Evolutionary conservation across 148 eudicot genomes (phyloP), one percentile per base, ranked within the genome.

Genomic region (Arctostaphylos glauca): DNA sequence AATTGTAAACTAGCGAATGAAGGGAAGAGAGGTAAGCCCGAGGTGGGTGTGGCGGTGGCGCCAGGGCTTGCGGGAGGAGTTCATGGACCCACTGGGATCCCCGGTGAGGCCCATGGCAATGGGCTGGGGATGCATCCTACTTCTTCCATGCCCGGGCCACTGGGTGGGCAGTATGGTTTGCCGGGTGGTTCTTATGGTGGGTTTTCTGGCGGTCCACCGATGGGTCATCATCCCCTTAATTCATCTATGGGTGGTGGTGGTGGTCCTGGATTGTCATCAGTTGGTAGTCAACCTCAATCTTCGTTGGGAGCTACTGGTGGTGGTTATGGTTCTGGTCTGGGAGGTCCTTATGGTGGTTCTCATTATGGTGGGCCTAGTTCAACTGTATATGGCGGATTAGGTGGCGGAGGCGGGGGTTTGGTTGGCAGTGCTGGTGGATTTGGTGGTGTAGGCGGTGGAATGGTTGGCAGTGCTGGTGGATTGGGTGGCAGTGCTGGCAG

Each of bases 1-100:
- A 80, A 77, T 62, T 90, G 93, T 86, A 90, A 92, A 83, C 72
- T 93, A 78, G 98, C 98, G 16, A 86, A 84, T 74, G 93, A 92
- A 46, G 96, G 96, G 38, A 94, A 94, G 85, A 92, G 88, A 60
- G 93, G 93, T 72, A 92, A 90, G 77, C 85, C 85, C 0, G 85
- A 76, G 48, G 6, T 43, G 31, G 23, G 70, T 12, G 78, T 15
- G 44, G 85, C 66, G 80, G 31, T 76, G 64, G 55, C 86, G 67
- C 1, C 81, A 4, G 73, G 90, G 70, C 6, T 13, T 9, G 43
- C 0, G 8, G 23, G 23, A 19, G 68, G 77, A 14, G 89, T 87
- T 3, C 78, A 66, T 14, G 87, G 84, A 2, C 70, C 76, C 0
- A 59, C 52, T 38, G 85, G 54, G 31, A 70, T 15, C 2, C 81